These are phyloP conservation scores for Cicer chorassanicum DNA, from an alignment of 306 rosid species.

Conservation along the genomic window DNA sequence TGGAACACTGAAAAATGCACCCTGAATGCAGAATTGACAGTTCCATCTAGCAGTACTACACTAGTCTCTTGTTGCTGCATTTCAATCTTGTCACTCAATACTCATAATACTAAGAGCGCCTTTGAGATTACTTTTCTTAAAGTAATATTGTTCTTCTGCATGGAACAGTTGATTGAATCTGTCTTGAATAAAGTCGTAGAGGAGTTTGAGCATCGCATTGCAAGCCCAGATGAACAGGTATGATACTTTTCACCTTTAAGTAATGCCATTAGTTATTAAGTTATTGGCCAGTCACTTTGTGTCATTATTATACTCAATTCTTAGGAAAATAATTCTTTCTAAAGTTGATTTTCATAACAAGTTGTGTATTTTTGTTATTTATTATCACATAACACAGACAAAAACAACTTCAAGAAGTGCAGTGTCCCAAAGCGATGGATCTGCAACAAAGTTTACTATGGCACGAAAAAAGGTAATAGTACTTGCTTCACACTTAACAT, in stretches of 20 bases:
- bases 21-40: constrained; percentile 40
- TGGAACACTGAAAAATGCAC: constrained; percentile 29
- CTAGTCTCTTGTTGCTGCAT: constrained; percentile 29
- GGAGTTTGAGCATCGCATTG: constrained; percentile 82
- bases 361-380: constrained; percentile 34
- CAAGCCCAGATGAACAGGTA: constrained; percentile 73
- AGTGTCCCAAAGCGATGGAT: constrained; percentile 57
- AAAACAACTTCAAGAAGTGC: constrained; percentile 54
- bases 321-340: background rate
- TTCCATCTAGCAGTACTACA: constrained; percentile 31
- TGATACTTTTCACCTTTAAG: constrained; percentile 29
- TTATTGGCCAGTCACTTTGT: background rate
- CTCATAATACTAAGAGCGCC: constrained; percentile 27
- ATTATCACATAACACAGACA: constrained; percentile 47
- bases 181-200: constrained; percentile 82
- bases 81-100: constrained; percentile 34
- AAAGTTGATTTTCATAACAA: constrained; percentile 26
- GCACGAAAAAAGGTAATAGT: constrained; percentile 63
- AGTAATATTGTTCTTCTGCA: constrained; percentile 46
- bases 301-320: constrained; percentile 3
- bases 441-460: constrained; percentile 50
- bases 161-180: constrained; percentile 83
- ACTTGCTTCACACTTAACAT: constrained; percentile 14
- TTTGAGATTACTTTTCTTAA: constrained; percentile 33
- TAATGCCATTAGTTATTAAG: background rate